These are phyloP conservation scores for Phytophthora tentaculata DNA, from an alignment of 352 stramenopile genomes.

Conservation along the genomic window DNA sequence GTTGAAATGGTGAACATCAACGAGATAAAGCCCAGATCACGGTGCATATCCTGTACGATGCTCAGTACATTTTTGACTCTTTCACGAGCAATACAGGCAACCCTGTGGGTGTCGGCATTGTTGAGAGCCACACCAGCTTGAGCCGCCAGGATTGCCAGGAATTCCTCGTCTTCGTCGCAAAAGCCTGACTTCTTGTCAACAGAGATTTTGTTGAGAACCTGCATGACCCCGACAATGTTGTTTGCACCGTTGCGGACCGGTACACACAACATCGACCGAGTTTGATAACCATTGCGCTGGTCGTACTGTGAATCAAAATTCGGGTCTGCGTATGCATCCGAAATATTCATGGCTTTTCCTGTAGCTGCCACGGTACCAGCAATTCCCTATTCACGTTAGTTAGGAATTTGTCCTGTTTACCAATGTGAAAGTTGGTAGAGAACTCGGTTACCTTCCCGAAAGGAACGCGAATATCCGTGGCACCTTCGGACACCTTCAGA, in stretches of 20 bases:
- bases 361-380: conserved; percentile 87
- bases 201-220: conserved; percentile 89
- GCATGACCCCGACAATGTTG: conserved; percentile 88
- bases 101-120: conserved; percentile 80
- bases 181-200: conserved; percentile 72
- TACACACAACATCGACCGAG: conserved; percentile 91
- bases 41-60: conserved; percentile 92
- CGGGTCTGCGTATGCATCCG: conserved; percentile 92
- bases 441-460: conserved; percentile 63
- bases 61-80: conserved; percentile 83
- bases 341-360: conserved; percentile 88
- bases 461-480: conserved; percentile 85
- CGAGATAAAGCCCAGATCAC: conserved; percentile 89
- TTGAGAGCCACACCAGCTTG: conserved; percentile 88
- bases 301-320: conserved; percentile 94
- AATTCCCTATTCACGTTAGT: conserved; percentile 65
- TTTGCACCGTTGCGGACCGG: conserved; percentile 84
- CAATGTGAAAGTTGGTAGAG: neutral
- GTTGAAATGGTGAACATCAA: conserved; percentile 93
- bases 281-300: conserved; percentile 91
- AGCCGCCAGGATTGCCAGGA: conserved; percentile 84
- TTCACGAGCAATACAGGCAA: conserved; percentile 59
- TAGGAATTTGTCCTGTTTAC: neutral
- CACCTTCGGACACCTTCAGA: conserved; percentile 87
- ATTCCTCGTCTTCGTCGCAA: conserved; percentile 87